Base-by-base conservation (phyloP, 2,329 filamentous ascomycete species). In the Pseudocercospora fuligena region DNA sequence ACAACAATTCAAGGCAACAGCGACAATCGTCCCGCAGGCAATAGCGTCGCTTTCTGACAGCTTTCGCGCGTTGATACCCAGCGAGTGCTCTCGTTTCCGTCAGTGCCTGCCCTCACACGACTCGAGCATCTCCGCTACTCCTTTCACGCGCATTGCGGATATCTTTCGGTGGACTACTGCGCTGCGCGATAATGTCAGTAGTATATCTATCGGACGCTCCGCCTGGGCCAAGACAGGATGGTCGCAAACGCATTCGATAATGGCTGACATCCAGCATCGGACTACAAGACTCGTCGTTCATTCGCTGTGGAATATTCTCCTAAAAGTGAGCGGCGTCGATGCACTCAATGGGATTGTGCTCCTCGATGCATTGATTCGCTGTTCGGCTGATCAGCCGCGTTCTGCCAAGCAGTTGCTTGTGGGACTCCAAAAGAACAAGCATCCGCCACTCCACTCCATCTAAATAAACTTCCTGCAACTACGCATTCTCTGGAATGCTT, bases 131-230 rank as follows among this genome's bases (percentile, higher is more conserved):
- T 43, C 40, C 40, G 16, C 40, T 51, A 51, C 47, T 27, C 47
- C 47, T 51, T 51, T 27, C 9, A 14, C 47, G 11, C 21, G 47
- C 47, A 51, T 51, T 14, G 19, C 47, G 25, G 25, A 27, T 51
- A 23, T 23, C 47, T 12, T 51, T 27, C 47, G 47, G 47, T 19
- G 21, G 9, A 7, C 21, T 16, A 25, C 19, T 23, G 9, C 47
- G 47, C 47, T 51, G 47, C 47, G 21, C 11, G 47, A 16, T 51
- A 51, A 23, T 51, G 9, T 51, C 47, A 51, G 47, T 51, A 51
- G 21, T 51, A 51, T 51, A 23, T 51, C 47, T 25, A 51, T 51
- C 47, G 21, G 47, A 51, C 47, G 47, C 47, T 51, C 47, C 47
- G 47, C 25, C 47, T 51, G 47, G 25, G 47, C 47, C 47, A 51